A percentile compares a stretch with the other conserved stretches of the same genome.
These are phyloP conservation scores for Wickerhamomyces pijperi DNA, from an alignment of 805 yeast species.

Conservation along the genomic window DNA sequence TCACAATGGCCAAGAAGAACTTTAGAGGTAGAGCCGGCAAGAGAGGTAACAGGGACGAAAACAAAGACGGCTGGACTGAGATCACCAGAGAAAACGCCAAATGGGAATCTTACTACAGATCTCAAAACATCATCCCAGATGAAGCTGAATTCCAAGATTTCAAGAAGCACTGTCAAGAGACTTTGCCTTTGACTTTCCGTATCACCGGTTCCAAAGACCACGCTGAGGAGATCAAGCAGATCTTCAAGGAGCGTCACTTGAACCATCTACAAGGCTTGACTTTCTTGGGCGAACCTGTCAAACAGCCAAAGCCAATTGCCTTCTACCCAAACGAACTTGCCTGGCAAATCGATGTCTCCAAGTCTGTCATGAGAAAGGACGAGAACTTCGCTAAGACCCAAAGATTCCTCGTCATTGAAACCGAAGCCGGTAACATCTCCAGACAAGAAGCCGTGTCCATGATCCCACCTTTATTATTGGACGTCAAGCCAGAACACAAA, in stretches of 20 bases:
- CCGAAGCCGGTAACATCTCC: slow-evolving; percentile 92
- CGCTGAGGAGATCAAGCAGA: slow-evolving; percentile 64
- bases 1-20: slow-evolving; percentile 23
- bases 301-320: slow-evolving; percentile 63
- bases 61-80: slow-evolving; percentile 50
- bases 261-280: slow-evolving; percentile 53
- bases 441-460: slow-evolving; percentile 98
- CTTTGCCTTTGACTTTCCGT: slow-evolving; percentile 88
- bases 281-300: slow-evolving; percentile 59
- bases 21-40: slow-evolving; percentile 17
- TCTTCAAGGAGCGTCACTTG: slow-evolving; percentile 67
- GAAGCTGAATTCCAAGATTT: slow-evolving; percentile 66
- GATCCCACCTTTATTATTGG: slow-evolving; percentile 94
- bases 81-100: slow-evolving; percentile 62
- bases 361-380: slow-evolving; percentile 80
- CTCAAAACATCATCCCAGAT: slow-evolving; percentile 55
- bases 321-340: slow-evolving; percentile 87
- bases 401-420: slow-evolving; percentile 84
- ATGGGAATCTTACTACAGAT: slow-evolving; percentile 81
- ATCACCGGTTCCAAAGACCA: slow-evolving; percentile 85
- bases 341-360: slow-evolving; percentile 90
- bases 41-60: slow-evolving; percentile 28
- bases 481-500: slow-evolving; percentile 84
- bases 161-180: slow-evolving; percentile 65
- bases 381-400: slow-evolving; percentile 83